These are phyloP conservation scores for Kalmusia sp. DNA, from an alignment of 2,329 filamentous ascomycete genomes.

Conservation along the genomic window DNA sequence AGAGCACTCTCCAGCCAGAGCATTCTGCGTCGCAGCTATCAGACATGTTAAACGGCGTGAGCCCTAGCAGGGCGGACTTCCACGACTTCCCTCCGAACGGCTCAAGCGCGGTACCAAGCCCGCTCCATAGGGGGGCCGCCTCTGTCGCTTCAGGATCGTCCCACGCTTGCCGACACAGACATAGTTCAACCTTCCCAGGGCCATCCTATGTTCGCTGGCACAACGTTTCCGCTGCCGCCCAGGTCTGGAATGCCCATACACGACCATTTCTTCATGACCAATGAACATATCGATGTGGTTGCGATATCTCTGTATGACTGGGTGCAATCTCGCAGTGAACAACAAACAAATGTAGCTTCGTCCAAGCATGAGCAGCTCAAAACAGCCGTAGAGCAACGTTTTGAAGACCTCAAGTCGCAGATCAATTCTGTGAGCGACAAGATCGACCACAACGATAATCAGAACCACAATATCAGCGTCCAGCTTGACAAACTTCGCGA, in stretches of 20 bases:
- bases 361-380: slow-evolving; percentile 29
- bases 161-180: neutral
- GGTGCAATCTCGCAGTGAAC: slow-evolving; percentile 22
- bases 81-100: slow-evolving; percentile 27
- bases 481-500: slow-evolving; percentile 36
- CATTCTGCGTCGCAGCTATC: slow-evolving; percentile 34
- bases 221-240: neutral
- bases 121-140: slow-evolving; percentile 30
- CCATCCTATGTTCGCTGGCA: slow-evolving; percentile 7
- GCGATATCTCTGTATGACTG: slow-evolving; percentile 36
- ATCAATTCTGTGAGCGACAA: slow-evolving; percentile 32
- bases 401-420: slow-evolving; percentile 35
- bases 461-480: slow-evolving; percentile 25
- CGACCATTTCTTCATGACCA: slow-evolving; percentile 45
- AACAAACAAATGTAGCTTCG: slow-evolving; percentile 15
- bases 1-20: slow-evolving; percentile 21
- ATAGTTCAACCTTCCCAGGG: slow-evolving; percentile 8
- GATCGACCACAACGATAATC: slow-evolving; percentile 23
- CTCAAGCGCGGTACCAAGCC: slow-evolving; percentile 41
- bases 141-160: neutral
- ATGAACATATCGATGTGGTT: slow-evolving; percentile 44
- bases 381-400: slow-evolving; percentile 25
- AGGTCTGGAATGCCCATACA: slow-evolving; percentile 21
- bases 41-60: slow-evolving; percentile 33
- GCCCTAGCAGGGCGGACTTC: slow-evolving; percentile 22